Evolutionary conservation across 805 yeast genomes (phyloP).

Genomic region (Sugiyamaella mastotermitis): DNA sequence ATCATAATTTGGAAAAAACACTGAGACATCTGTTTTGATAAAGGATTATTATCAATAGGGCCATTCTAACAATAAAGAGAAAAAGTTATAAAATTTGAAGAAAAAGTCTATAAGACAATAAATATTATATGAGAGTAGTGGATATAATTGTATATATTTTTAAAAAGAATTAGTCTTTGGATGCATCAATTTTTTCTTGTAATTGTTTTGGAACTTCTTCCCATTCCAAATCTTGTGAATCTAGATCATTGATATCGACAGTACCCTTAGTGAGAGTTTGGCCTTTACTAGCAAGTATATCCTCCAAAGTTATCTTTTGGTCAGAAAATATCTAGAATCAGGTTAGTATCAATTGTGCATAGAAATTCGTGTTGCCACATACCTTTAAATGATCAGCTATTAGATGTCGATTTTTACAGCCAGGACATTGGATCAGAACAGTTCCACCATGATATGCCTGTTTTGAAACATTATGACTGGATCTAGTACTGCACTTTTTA

Average conservation of each 20-base stretch:
- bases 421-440: constrained; percentile 86
- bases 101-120: too few relatives aligned
- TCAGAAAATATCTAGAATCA: constrained; percentile 63
- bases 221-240: constrained; percentile 25
- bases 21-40: constrained; percentile 17
- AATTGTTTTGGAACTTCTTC: constrained; percentile 20
- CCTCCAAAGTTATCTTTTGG: constrained; percentile 67
- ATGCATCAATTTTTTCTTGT: constrained; percentile 6
- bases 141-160: too few relatives aligned
- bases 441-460: constrained; percentile 87
- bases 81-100: too few relatives aligned
- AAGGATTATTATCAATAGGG: background rate
- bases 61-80: background rate
- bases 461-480: constrained; percentile 85
- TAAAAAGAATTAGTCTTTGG: too few relatives aligned
- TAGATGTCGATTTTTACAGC: constrained; percentile 79
- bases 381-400: constrained; percentile 80
- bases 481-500: constrained; percentile 75
- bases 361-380: constrained; percentile 22
- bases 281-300: constrained; percentile 69
- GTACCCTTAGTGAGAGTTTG: constrained; percentile 60
- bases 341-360: too few relatives aligned
- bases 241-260: constrained; percentile 43
- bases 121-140: too few relatives aligned
- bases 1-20: constrained; percentile 24